Base-by-base conservation (phyloP, 352 stramenopile species). In the Phytophthora ohioensis region DNA sequence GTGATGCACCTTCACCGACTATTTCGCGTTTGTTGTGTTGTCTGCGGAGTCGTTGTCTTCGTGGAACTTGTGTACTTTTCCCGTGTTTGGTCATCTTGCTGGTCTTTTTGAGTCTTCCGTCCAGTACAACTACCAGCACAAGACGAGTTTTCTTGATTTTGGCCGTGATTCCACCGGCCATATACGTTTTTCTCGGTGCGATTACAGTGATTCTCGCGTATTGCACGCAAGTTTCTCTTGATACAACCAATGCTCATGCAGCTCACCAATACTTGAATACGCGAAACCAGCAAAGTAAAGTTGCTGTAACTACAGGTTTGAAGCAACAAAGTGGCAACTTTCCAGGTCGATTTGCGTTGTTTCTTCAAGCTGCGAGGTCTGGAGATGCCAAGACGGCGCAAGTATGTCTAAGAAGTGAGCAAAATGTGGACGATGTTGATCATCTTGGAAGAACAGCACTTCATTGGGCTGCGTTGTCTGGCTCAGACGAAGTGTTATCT, bases 11-110 rank as follows among this genome's bases (percentile, higher is more conserved):
- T 10, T 77, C 75, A 3, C 76, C 59, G 2, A 69, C 62, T 13
- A 85, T 91, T 71, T 76, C 87, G 27, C 39, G 60, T 0, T 58
- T 92, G 48, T 70, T 93, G 1, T 94, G 82, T 65, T 93, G 87
- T 67, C 57, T 93, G 0, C 79, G 81, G 7, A 93, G 81, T 49
- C 80, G 85, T 32, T 90, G 86, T 64, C 68, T 94, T 13, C 55
- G 66, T 39, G 70, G 77, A 47, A 74, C 73, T 4, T 93, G 87
- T 31, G 82, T 94, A 10, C 13, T 85, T 42, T 72, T 83, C 11
- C 87, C 87, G 8, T 88, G 75, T 53, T 47, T 75, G 1, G 15
- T 89, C 15, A 88, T 92, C 51, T 63, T 93, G 15, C n/a, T 89
- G 9, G 57, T 90, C 10, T 85, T 76, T 62, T 68, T 80, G 52